Evolutionary conservation across 345 rosid genomes (phyloP), one percentile per base, ranked within the genome.

Genomic region (Pistacia atlantica): DNA sequence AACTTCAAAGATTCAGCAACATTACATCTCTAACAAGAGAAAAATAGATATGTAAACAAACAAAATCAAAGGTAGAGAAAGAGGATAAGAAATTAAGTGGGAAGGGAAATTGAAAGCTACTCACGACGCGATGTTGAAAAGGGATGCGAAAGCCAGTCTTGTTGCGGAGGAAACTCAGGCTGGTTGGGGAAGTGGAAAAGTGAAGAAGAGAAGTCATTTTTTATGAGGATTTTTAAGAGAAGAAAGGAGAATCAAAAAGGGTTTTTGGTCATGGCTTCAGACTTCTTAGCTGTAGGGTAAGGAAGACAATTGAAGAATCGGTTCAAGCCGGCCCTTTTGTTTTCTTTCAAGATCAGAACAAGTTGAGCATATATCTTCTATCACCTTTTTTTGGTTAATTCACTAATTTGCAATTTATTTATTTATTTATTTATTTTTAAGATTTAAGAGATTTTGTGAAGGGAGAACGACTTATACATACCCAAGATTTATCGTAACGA

Each of bases 1-100:
- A 65, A 86, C 79, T 85, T 90, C 86, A 84, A 79, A 38, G 90
- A 91, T 81, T 94, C 93, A 82, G 81, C 86, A 85, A 85, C 76
- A 76, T 85, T 86, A 78, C 98, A 90, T 65, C 83, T 88, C 98
- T 89, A 66, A 5, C 64, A 68, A 6, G 37, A 49, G 5, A 22
- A 10, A 11, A 55, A 74, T 56, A 38, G 58, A 8, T 38, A 56
- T 48, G 0, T 0, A 31, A n/a, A 61, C 56, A 37, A 72, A 74
- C 8, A 20, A 69, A 54, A 35, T 51, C 45, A 37, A 37, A 35
- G 37, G 2, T 28, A 67, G 8, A 37, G 5, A 59, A 55, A 35
- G 46, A 42, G 9, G 9, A 49, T 16, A 45, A 31, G 45, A 58
- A 13, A 37, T 54, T 33, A 5, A 17, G 1, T 13, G 38, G 37